Conservation (phyloP, 345 rosid species). For the Populus deltoides region DNA sequence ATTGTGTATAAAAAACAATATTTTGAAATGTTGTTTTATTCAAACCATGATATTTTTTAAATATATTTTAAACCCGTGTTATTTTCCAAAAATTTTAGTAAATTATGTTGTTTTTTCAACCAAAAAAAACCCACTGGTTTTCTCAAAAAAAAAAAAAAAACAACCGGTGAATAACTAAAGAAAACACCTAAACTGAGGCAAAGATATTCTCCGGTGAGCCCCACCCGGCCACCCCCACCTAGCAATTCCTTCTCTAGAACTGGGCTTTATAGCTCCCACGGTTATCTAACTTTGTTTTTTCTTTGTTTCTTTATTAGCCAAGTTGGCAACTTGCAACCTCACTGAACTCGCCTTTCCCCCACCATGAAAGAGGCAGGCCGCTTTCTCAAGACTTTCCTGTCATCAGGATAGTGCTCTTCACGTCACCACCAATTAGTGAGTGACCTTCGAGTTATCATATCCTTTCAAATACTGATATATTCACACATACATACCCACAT, state of each 20-base stretch:
- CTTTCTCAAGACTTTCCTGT: neutral
- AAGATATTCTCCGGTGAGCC: neutral
- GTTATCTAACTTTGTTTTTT: neutral
- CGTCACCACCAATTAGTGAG: neutral
- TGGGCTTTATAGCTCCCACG: neutral
- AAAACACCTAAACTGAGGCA: neutral
- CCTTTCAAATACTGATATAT: neutral
- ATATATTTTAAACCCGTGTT: too few relatives aligned
- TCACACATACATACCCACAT: too few relatives aligned
- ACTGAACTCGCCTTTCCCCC: neutral
- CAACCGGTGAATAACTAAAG: neutral
- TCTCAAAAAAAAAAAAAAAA: neutral
- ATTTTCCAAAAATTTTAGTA: too few relatives aligned
- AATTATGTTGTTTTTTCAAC: too few relatives aligned
- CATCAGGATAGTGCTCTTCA: neutral
- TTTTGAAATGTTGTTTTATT: too few relatives aligned
- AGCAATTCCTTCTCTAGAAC: neutral
- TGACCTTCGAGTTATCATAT: neutral
- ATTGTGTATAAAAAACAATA: too few relatives aligned
- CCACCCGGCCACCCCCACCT: neutral
- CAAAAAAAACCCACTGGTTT: neutral
- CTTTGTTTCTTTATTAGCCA: slow-evolving; percentile 1
- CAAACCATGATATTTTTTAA: too few relatives aligned
- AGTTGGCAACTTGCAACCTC: slow-evolving; percentile 13
- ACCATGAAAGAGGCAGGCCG: neutral